phyloP scores from a whole-genome alignment of 75 land plant species.

The Adiantum capillusveneris region DNA sequence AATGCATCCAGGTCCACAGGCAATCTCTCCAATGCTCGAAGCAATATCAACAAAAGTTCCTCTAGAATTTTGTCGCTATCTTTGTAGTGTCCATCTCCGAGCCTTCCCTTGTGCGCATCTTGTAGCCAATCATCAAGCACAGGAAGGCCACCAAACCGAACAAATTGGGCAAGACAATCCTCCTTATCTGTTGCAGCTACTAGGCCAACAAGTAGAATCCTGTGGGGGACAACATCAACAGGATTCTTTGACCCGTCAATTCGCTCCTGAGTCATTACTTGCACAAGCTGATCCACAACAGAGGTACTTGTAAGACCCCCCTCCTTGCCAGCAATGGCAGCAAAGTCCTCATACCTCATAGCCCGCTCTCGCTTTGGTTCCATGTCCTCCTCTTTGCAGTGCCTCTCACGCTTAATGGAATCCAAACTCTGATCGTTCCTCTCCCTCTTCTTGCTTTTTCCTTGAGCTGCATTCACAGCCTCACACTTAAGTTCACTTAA shows the following conservation, averaged over 20 bases:
- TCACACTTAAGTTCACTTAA: conserved; percentile 16
- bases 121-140: conserved; percentile 90
- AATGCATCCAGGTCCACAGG: conserved; percentile 82
- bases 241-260: conserved; percentile 44
- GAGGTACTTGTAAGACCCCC: conserved; percentile 60
- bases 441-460: conserved; percentile 87
- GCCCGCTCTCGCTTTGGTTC: conserved; percentile 54
- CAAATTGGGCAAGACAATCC: conserved; percentile 80
- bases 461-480: conserved; percentile 8
- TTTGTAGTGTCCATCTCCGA: conserved; percentile 65
- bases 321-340: conserved; percentile 65
- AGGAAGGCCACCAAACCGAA: conserved; percentile 63
- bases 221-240: conserved; percentile 44
- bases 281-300: conserved; percentile 71
- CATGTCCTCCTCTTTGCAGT: conserved; percentile 48
- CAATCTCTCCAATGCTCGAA: conserved; percentile 86
- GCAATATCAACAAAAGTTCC: conserved; percentile 70
- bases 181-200: conserved; percentile 73
- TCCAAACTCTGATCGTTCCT: conserved; percentile 64
- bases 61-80: conserved; percentile 70
- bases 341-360: conserved; percentile 58
- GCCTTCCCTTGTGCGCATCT: conserved; percentile 89
- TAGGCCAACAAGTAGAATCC: conserved; percentile 64
- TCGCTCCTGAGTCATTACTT: conserved; percentile 67
- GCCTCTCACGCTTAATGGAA: conserved; percentile 53